Evolutionary conservation across 345 rosid genomes (phyloP).

Genomic region (Raphanus raphanistrum): DNA sequence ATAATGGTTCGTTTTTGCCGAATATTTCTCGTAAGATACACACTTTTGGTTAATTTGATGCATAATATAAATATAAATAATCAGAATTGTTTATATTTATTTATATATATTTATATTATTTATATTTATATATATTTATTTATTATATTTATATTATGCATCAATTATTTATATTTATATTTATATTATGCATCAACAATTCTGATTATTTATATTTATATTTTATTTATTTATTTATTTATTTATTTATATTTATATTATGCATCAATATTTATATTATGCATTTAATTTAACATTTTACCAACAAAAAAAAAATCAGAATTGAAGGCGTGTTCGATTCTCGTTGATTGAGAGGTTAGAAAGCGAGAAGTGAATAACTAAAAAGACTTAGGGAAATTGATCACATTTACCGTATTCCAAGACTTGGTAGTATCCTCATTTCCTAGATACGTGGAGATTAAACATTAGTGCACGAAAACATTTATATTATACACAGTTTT

Average conservation of each 20-base stretch:
- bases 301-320: neutral
- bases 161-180: too few species aligned
- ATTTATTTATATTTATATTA: too few species aligned
- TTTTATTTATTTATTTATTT: too few species aligned
- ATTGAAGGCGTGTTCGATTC: slow-evolving; percentile 36
- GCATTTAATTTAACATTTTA: too few species aligned
- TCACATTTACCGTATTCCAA: slow-evolving; percentile 31
- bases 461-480: slow-evolving; percentile 35
- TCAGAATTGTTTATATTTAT: too few species aligned
- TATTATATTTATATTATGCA: too few species aligned
- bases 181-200: too few species aligned
- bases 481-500: neutral
- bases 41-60: slow-evolving; percentile 20
- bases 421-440: slow-evolving; percentile 36
- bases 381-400: slow-evolving; percentile 40
- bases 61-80: neutral
- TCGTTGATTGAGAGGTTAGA: slow-evolving; percentile 22
- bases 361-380: slow-evolving; percentile 5
- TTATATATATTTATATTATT: too few species aligned
- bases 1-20: slow-evolving; percentile 16
- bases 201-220: too few species aligned
- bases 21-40: slow-evolving; percentile 17
- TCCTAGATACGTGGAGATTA: slow-evolving; percentile 37
- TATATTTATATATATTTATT: too few species aligned
- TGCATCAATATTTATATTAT: too few species aligned